phyloP scores from a whole-genome alignment of 305 asterid genomes.

The Salvia sclarea region DNA sequence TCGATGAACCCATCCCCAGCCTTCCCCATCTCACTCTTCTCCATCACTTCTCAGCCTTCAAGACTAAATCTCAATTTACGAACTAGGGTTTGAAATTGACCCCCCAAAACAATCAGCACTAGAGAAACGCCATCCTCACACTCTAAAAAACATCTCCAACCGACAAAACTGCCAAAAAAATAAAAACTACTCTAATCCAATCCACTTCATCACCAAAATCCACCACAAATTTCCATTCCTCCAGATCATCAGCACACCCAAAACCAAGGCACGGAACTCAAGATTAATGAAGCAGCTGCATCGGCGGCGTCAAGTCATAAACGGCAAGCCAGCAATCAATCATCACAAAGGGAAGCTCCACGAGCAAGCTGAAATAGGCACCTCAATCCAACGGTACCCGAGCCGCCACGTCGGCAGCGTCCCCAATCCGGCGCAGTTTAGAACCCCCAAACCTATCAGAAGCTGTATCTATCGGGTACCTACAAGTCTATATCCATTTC shows the following conservation, averaged over 20 bases:
- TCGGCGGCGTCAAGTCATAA: constrained; percentile 21
- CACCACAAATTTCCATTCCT: constrained; percentile 11
- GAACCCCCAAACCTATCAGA: not conserved
- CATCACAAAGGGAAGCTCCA: constrained; percentile 20
- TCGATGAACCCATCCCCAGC: constrained; percentile 88
- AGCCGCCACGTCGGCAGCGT: constrained; percentile 30
- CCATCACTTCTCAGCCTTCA: constrained; percentile 45
- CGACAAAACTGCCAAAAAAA: not conserved
- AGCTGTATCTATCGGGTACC: constrained; percentile 17
- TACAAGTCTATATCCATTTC: constrained; percentile 1
- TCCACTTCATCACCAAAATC: constrained; percentile 1
- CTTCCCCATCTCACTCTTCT: constrained; percentile 47
- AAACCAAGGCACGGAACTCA: not conserved
- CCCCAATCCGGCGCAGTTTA: constrained; percentile 41
- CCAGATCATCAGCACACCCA: constrained; percentile 15
- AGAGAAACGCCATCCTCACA: constrained; percentile 34
- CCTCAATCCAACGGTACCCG: constrained; percentile 25
- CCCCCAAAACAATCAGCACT: constrained; percentile 27
- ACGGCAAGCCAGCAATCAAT: constrained; percentile 20
- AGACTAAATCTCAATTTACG: constrained; percentile 12
- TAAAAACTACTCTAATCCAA: not conserved
- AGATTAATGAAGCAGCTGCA: constrained; percentile 8
- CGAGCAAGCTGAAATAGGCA: constrained; percentile 17
- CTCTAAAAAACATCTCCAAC: not conserved
- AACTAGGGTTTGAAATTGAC: constrained; percentile 29